Percentiles rank a stretch among this genome's conserved stretches.
These are phyloP conservation scores for Trichoderma asperellum DNA, from an alignment of 2,329 filamentous ascomycete species.

Conservation along the genomic window DNA sequence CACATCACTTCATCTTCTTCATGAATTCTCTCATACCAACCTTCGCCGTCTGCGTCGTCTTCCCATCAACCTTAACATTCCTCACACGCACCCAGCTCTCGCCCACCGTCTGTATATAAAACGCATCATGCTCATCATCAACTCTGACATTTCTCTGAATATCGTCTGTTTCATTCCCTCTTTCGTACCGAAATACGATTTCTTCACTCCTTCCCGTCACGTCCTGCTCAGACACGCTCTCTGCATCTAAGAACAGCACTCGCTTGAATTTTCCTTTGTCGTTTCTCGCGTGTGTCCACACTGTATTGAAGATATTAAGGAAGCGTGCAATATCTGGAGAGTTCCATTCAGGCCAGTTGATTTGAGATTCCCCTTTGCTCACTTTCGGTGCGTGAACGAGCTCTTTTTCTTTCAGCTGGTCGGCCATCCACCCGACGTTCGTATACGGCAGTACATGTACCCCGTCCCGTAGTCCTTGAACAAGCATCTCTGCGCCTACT, in stretches of 20 bases:
- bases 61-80: constrained; percentile 43
- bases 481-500: constrained; percentile 71
- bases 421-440: constrained; percentile 40
- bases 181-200: constrained; percentile 31
- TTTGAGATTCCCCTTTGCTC: constrained; percentile 61
- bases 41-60: constrained; percentile 36
- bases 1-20: not conserved
- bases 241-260: constrained; percentile 46
- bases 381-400: constrained; percentile 72
- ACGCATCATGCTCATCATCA: constrained; percentile 31
- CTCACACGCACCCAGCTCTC: constrained; percentile 37
- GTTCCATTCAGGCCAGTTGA: constrained; percentile 62
- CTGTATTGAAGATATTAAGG: constrained; percentile 62
- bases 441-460: constrained; percentile 67
- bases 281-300: constrained; percentile 61
- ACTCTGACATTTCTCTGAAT: constrained; percentile 26
- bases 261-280: constrained; percentile 39
- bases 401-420: constrained; percentile 30
- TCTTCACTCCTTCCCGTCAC: constrained; percentile 18
- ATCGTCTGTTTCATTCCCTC: not conserved
- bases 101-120: constrained; percentile 33
- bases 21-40: constrained; percentile 32
- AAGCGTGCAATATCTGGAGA: constrained; percentile 59
- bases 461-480: constrained; percentile 63
- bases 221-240: constrained; percentile 33